Evolutionary conservation across 306 rosid genomes (phyloP).

Genomic region (Prunus mira): DNA sequence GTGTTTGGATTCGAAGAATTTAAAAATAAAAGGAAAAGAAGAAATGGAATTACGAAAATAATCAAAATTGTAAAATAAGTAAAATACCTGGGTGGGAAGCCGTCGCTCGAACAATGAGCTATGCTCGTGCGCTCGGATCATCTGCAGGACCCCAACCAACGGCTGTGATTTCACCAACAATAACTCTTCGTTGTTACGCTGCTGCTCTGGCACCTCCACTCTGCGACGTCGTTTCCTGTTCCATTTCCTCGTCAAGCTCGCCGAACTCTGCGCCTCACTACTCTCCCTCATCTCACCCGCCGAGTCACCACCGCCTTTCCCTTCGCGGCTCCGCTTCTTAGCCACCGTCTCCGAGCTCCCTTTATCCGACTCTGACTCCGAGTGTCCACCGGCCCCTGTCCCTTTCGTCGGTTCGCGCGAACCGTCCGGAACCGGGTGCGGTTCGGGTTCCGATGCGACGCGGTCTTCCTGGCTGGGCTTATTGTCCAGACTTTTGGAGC

Average conservation of each 20-base stretch:
- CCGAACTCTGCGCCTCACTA: conserved; percentile 84
- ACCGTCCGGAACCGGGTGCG: conserved; percentile 27
- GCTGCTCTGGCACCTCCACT: conserved; percentile 32
- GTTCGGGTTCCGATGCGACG: neutral
- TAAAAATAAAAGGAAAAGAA: conserved; percentile 7
- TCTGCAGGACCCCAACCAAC: conserved; percentile 48
- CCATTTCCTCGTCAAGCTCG: conserved; percentile 56
- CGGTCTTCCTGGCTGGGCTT: conserved; percentile 23
- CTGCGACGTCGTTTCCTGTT: conserved; percentile 31
- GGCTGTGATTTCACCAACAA: conserved; percentile 45
- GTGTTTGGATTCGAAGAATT: conserved; percentile 2
- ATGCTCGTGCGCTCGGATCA: conserved; percentile 54
- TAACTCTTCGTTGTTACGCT: conserved; percentile 24
- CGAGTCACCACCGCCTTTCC: conserved; percentile 45
- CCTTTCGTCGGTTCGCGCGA: conserved; percentile 31
- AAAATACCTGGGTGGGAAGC: conserved; percentile 65
- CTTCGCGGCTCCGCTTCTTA: conserved; percentile 22
- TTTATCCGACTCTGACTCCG: conserved; percentile 52
- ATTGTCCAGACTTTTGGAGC: conserved; percentile 56
- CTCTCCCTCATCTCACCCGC: conserved; percentile 60
- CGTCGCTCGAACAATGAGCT: conserved; percentile 68
- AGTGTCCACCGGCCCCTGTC: neutral
- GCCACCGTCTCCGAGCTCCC: conserved; percentile 59
- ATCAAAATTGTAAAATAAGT: neutral
- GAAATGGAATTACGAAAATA: conserved; percentile 11